Percentiles rank a stretch among this genome's conserved stretches.
Evolutionary conservation across 495 filamentous ascomycete species (phyloP).

Genomic region (Podospora fimiseda): DNA sequence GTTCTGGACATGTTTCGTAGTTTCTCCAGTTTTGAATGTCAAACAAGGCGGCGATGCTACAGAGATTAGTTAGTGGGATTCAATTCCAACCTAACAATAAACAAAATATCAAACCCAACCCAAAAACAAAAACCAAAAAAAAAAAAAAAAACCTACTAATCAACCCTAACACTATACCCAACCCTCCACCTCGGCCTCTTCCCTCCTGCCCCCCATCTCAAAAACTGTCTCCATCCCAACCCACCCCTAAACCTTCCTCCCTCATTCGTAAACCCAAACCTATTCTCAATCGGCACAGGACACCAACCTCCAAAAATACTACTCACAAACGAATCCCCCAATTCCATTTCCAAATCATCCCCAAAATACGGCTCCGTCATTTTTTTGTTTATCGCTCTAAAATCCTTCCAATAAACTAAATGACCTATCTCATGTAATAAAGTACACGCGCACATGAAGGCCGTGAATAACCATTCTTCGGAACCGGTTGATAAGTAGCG

Average conservation of each 20-base stretch:
- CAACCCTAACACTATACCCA: conserved; percentile 32
- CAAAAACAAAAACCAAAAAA: background rate
- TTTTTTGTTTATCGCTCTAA: conserved; percentile 24
- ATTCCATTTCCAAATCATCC: conserved; percentile 36
- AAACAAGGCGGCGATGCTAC: conserved; percentile 11
- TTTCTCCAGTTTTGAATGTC: conserved; percentile 6
- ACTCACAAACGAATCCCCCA: conserved; percentile 35
- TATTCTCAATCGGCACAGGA: conserved; percentile 25
- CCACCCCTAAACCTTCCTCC: conserved; percentile 26
- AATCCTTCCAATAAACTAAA: conserved; percentile 34
- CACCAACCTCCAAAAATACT: conserved; percentile 35
- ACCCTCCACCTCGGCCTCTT: conserved; percentile 29
- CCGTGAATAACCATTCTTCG: conserved; percentile 35
- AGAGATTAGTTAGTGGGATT: background rate
- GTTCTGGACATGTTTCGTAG: background rate
- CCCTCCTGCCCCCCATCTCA: conserved; percentile 31
- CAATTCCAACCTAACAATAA: background rate
- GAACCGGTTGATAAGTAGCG: conserved; percentile 20
- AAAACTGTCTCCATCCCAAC: conserved; percentile 30
- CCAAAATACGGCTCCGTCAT: conserved; percentile 36
- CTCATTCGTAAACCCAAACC: background rate
- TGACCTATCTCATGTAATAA: conserved; percentile 39
- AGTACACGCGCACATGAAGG: conserved; percentile 35
- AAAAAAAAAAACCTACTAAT: conserved; percentile 25
- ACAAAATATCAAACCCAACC: background rate